These are phyloP conservation scores for Arabidopsis hybrid DNA, from an alignment of 441 rosid genomes.

Conservation along the genomic window DNA sequence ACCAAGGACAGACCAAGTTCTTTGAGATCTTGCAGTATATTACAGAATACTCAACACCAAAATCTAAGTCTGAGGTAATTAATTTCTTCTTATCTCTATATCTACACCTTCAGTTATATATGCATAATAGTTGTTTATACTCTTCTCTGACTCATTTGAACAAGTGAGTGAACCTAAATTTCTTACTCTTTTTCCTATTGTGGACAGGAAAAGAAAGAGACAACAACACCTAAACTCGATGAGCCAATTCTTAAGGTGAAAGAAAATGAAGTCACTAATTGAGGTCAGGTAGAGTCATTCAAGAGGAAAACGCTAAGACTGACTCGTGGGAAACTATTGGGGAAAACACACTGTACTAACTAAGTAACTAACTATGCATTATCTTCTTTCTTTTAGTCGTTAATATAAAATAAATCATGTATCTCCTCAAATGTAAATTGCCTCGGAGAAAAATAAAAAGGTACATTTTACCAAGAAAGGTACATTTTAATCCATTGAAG, in stretches of 20 bases:
- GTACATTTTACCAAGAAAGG: too few species aligned
- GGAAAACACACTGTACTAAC: neutral
- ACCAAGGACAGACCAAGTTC: conserved; percentile 82
- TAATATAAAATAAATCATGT: neutral
- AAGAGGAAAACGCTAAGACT: neutral
- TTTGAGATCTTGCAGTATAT: conserved; percentile 79
- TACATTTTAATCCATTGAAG: neutral
- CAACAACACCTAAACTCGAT: conserved; percentile 16
- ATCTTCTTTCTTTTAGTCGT: neutral
- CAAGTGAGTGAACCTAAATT: neutral
- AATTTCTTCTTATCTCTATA: neutral
- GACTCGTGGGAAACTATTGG: neutral
- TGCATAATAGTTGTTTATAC: neutral
- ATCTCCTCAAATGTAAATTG: conserved; percentile 17
- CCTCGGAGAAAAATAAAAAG: neutral
- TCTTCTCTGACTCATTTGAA: neutral
- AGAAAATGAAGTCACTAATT: conserved; percentile 18
- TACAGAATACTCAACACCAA: conserved; percentile 76
- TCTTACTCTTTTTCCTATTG: neutral
- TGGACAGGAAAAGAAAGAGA: conserved; percentile 24
- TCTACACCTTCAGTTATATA: neutral
- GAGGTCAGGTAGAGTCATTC: neutral
- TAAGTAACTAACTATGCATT: neutral
- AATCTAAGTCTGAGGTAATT: conserved; percentile 68
- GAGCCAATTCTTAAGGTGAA: conserved; percentile 15